Evolutionary conservation across 768 basidiomycete genomes (phyloP), one percentile per base, ranked within the genome.

Genomic region (Panaeolus papilionaceus): DNA sequence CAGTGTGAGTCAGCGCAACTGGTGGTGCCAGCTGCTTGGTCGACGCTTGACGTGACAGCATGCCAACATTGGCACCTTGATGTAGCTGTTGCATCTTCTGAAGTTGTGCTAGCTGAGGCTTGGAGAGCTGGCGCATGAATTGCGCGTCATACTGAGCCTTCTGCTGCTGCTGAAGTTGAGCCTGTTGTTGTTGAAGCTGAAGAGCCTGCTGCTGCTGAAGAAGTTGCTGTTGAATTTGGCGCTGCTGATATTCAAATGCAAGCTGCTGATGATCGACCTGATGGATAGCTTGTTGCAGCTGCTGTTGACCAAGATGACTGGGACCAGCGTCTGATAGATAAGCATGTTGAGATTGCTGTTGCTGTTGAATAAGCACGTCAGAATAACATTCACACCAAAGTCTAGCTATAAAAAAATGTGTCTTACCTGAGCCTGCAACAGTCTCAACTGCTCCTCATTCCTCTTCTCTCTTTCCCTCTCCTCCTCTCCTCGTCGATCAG

Each of bases 51-150:
- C 61, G 64, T 8, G 26, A 49, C 28, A 47, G 42, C n/a, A 37
- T 58, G 49, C 37, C 42, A 16, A 39, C 38, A 33, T 2, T 38
- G 66, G 61, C 47, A 38, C 20, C 37, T 45, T 58, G 45, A 39
- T 65, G 73, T 38, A 69, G 63, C 63, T 68, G 70, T 62, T 71
- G 66, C 71, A 72, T 71, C 64, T 64, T 68, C 67, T 70, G 70
- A 47, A 74, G 64, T 64, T 74, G 72, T 20, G 65, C 67, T 38
- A 68, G 54, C 51, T 72, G 68, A n/a, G 54, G 64, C 51, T 70
- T 71, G 49, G 68, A 69, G 28, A 72, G 44, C 47, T 49, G 38
- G 37, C 64, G 64, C 4, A 39, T 63, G 26, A 67, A 69, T 37
- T 58, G 54, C 20, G 33, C 26, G 14, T 58, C 54, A 58, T 58